Evolutionary conservation across 163 green algal genomes (phyloP).

Genomic region (Trebouxiophyceae sp.): DNA sequence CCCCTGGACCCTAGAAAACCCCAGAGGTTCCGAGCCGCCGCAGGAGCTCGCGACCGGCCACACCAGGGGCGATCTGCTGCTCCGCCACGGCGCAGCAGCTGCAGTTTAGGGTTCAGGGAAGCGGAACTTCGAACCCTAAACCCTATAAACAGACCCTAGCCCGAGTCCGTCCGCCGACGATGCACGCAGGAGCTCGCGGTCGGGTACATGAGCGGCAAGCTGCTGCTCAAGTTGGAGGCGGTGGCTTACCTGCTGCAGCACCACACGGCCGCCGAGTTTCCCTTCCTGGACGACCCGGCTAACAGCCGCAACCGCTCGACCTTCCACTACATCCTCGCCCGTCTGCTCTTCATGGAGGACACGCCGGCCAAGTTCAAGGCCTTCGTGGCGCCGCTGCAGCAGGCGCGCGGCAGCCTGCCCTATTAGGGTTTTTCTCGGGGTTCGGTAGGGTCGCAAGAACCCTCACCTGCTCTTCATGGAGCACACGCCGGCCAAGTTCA

Average conservation of each 20-base stretch:
- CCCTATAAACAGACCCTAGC: no score
- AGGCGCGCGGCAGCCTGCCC: slow-evolving; percentile 26
- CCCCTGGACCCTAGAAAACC: no score
- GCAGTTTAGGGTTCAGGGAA: no score
- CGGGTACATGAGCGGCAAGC: slow-evolving; percentile 96
- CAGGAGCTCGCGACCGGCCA: no score
- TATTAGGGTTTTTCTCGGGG: no score
- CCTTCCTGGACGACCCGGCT: slow-evolving; percentile 73
- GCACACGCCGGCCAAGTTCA: slow-evolving; percentile 82
- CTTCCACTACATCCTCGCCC: slow-evolving; percentile 90
- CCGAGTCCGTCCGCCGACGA: no score
- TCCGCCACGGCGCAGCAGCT: no score
- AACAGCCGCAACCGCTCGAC: slow-evolving; percentile 77
- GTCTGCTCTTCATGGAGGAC: slow-evolving; percentile 96
- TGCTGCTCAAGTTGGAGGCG: slow-evolving; percentile 92
- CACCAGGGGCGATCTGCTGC: no score
- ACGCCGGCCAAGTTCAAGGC: slow-evolving; percentile 77
- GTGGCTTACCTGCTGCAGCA: slow-evolving; percentile 75
- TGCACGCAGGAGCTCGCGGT: slow-evolving; percentile 74
- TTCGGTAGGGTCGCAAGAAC: no score
- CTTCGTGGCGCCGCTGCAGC: slow-evolving; percentile 83
- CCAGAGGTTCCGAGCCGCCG: no score
- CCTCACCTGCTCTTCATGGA: slow-evolving; percentile 98
- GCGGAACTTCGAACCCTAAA: no score
- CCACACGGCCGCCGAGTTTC: slow-evolving; percentile 81